These are phyloP conservation scores for Claviceps sp. DNA, from an alignment of 2,329 filamentous ascomycete species.

Conservation along the genomic window DNA sequence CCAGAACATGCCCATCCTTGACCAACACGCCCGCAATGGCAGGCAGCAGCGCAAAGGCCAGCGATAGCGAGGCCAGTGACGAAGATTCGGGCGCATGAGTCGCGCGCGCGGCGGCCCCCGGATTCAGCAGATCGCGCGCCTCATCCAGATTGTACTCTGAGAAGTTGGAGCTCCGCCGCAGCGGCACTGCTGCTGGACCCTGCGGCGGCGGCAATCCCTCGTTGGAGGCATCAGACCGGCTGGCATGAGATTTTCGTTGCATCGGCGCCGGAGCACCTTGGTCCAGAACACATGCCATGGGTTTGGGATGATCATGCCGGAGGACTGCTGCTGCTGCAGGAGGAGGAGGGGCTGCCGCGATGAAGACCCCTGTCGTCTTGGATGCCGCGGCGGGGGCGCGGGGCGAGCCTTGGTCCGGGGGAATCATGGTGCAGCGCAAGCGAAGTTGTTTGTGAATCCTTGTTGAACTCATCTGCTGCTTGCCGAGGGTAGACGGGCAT, in stretches of 20 bases:
- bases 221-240: conserved; percentile 15
- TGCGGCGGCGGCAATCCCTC: conserved; percentile 9
- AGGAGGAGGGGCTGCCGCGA: conserved; percentile 12
- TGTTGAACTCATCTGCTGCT: too few species aligned
- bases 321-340: conserved; percentile 16
- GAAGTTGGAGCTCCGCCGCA: conserved; percentile 62
- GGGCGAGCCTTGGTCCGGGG: conserved; percentile 8
- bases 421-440: conserved; percentile 4
- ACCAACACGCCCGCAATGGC: conserved; percentile 78
- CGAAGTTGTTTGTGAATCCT: too few species aligned
- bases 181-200: conserved; percentile 9
- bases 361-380: conserved; percentile 3
- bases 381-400: background rate
- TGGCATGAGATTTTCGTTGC: conserved; percentile 7
- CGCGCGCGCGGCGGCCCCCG: conserved; percentile 21
- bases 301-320: conserved; percentile 24
- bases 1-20: conserved; percentile 66
- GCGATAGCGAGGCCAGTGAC: conserved; percentile 65
- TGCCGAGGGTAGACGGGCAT: background rate
- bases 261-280: conserved; percentile 19
- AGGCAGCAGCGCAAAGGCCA: conserved; percentile 73
- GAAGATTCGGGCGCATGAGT: conserved; percentile 40
- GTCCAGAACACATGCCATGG: conserved; percentile 10
- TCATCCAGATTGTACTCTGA: conserved; percentile 63
- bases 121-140: conserved; percentile 54